Evolutionary conservation across 1,284 basidiomycete genomes (phyloP).

Genomic region (Cerrena zonata): DNA sequence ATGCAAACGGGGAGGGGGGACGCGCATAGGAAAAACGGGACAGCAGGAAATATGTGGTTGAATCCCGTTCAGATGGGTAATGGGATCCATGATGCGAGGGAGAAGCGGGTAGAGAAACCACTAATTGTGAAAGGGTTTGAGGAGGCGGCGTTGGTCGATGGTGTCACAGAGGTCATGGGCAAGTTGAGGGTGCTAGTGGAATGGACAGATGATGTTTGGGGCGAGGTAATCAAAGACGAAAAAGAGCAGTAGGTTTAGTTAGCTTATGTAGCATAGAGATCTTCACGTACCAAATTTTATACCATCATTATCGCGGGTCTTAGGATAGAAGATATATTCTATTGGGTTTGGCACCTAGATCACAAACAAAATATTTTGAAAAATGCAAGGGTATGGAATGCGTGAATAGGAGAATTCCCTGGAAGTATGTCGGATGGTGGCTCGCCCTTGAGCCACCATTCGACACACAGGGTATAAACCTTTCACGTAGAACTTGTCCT

Average conservation of each 20-base stretch:
- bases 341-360: no score
- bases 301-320: no score
- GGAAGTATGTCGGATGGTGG: neutral
- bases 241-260: no score
- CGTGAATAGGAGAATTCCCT: neutral
- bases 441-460: neutral
- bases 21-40: slow-evolving; percentile 7
- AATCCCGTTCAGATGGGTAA: slow-evolving; percentile 20
- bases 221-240: slow-evolving; percentile 21
- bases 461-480: slow-evolving; percentile 6
- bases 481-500: no score
- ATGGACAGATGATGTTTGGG: slow-evolving; percentile 41
- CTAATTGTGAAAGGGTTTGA: slow-evolving; percentile 44
- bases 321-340: neutral
- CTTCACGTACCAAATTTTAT: no score
- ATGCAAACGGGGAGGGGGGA: slow-evolving; percentile 37
- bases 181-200: slow-evolving; percentile 29
- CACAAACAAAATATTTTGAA: no score
- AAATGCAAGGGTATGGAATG: neutral
- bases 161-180: slow-evolving; percentile 26
- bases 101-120: slow-evolving; percentile 12
- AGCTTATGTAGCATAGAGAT: no score
- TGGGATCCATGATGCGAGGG: slow-evolving; percentile 11
- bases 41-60: slow-evolving; percentile 23
- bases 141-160: slow-evolving; percentile 33